Base-by-base conservation (phyloP, 2,329 filamentous ascomycete genomes). In the Penicillium verrucosum region DNA sequence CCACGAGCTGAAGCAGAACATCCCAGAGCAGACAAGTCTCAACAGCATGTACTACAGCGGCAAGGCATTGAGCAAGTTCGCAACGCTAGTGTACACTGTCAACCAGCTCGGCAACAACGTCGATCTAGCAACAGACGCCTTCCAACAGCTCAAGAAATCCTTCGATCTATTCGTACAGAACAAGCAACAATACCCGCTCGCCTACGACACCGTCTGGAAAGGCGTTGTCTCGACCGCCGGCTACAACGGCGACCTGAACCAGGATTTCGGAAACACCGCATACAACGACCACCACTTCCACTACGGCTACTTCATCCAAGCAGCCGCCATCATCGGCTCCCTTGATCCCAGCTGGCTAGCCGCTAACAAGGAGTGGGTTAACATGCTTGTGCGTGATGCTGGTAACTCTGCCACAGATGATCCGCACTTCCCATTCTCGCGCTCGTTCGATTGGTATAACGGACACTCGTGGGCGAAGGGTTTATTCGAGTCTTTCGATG, bases 1-100 rank as follows among this genome's bases (percentile, higher is more conserved):
- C n/a, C 82, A 80, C 21, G 94, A 99, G 71, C 77, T 96, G 0
- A 82, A 84, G 0, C 87, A 94, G 73, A 82, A 92, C 69, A 90
- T 97, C 73, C 73, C 79, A n/a, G 77, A 78, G 0, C 87, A 94
- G 68, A 85, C 85, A 5, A 84, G 94, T 61, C 78, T 90, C 36
- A 84, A 93, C 70, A 96, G 91, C 37, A 92, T 96, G 85, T 97
- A 97, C 74, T 97, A 88, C 73, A 89, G 89, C 64, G 94, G 94
- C 65, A 97, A 93, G 80, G 88, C 85, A 1, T 76, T 94, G 18
- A 88, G 86, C 60, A 93, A 93, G 70, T 92, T 91, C 72, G 89
- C 88, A 0, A 78, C 79, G 16, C 77, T 92, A 29, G 75, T 90
- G 38, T 87, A 89, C 65, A 83, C 85, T 0, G 79, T 86, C 41